Conservation (phyloP, 2,329 filamentous ascomycete genomes). For the Diaporthe helianthi region DNA sequence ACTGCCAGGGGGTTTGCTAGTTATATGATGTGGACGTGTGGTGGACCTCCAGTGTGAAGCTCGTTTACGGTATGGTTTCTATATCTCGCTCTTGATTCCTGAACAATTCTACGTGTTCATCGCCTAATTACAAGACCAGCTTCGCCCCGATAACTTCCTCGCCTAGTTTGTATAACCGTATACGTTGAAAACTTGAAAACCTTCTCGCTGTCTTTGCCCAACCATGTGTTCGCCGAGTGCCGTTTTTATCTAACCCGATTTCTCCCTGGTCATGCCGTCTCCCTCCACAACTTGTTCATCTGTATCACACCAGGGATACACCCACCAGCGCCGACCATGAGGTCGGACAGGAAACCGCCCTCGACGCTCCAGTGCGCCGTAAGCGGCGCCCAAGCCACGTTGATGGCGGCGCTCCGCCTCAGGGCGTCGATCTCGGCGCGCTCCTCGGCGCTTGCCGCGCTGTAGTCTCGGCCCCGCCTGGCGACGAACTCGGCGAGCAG, state of each 20-base stretch:
- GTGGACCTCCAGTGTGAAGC: neutral
- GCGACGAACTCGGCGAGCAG: conserved; percentile 58
- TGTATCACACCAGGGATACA: conserved; percentile 53
- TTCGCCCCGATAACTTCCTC: neutral
- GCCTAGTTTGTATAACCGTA: neutral
- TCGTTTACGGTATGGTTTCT: neutral
- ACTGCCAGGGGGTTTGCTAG: neutral
- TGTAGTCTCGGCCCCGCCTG: conserved; percentile 44
- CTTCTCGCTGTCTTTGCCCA: neutral
- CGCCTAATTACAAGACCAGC: neutral
- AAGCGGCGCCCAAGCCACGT: conserved; percentile 79
- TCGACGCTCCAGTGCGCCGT: conserved; percentile 84
- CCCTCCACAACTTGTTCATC: conserved; percentile 54
- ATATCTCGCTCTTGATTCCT: neutral
- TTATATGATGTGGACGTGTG: neutral
- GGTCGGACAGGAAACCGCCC: conserved; percentile 59
- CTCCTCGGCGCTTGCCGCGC: conserved; percentile 50
- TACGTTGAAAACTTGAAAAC: no score
- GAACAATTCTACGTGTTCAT: neutral
- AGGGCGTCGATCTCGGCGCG: conserved; percentile 58
- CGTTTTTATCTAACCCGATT: neutral
- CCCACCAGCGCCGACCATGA: conserved; percentile 50
- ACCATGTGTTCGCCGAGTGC: neutral
- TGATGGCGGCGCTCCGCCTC: conserved; percentile 72
- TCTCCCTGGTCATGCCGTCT: conserved; percentile 42